These are phyloP conservation scores for Rutstroemia sp. DNA, from an alignment of 2,329 filamentous ascomycete species.

Conservation along the genomic window DNA sequence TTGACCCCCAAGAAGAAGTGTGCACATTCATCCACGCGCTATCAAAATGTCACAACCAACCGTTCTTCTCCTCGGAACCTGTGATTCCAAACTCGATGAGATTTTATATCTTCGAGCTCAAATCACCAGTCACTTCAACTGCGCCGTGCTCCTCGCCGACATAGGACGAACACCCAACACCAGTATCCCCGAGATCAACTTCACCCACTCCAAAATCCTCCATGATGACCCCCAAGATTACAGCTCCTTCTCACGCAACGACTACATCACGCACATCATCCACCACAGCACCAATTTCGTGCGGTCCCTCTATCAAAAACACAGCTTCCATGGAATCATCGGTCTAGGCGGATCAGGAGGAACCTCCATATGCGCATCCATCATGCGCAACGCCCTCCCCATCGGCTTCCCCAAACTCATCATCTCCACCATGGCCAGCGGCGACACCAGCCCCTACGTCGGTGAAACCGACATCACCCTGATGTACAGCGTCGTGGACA, in stretches of 20 bases:
- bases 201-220: constrained; percentile 38
- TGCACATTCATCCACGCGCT: neutral
- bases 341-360: constrained; percentile 56
- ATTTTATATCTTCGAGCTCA: constrained; percentile 44
- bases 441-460: constrained; percentile 56
- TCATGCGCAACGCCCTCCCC: constrained; percentile 54
- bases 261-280: constrained; percentile 51
- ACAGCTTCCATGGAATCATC: constrained; percentile 47
- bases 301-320: constrained; percentile 31
- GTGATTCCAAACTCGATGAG: constrained; percentile 56
- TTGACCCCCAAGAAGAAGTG: too few relatives aligned
- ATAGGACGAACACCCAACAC: constrained; percentile 41
- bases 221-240: constrained; percentile 28
- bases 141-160: constrained; percentile 43
- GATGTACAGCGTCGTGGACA: constrained; percentile 65
- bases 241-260: constrained; percentile 38
- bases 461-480: constrained; percentile 62
- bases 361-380: constrained; percentile 50
- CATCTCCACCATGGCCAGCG: constrained; percentile 61
- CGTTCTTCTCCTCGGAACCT: constrained; percentile 51
- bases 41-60: constrained; percentile 28
- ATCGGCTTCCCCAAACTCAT: constrained; percentile 64
- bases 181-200: constrained; percentile 38
- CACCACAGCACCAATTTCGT: constrained; percentile 38
- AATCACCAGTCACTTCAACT: constrained; percentile 27